Base-by-base conservation (phyloP, 139 green algal genomes). In the Closterium sp. region DNA sequence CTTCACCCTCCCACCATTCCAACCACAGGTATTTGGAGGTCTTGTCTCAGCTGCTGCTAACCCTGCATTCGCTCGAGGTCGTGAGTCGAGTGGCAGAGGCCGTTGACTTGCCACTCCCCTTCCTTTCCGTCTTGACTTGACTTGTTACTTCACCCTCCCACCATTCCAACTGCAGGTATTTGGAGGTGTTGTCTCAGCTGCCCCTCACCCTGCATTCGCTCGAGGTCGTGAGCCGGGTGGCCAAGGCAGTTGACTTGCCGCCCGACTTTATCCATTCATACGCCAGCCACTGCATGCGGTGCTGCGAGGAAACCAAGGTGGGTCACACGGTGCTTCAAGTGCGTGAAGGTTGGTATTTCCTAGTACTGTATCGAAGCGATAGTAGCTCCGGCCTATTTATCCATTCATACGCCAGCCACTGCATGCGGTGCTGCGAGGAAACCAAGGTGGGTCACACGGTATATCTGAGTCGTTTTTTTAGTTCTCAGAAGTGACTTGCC, bases 191-290 rank as follows among this genome's bases (percentile, higher is more conserved):
- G 87, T 95, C 96, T 0, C 88, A 90, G 90, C 97, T 97, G 94
- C 95, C 96, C 28, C 95, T 98, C 95, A 96, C 91, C 85, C 93
- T 98, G 85, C 97, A 98, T 94, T 95, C 90, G 85, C 97, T 98
- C 96, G 97, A 98, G 94, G 97, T 98, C 22, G 97, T 98, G 22
- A 98, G 97, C 95, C 94, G 96, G 24, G 94, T 98, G 34, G 97
- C 97, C 19, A 94, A 94, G 24, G 91, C 87, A 2, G 94, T 96
- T n/a, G 92, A 38, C 32, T 38, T 38, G 2, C 32, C 32, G 3
- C 32, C 3, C 34, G 96, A 98, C 21, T 98, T 98, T 87, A 94
- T 98, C 38, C 97, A 98, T 91, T 93, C 96, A n/a, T 98, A 98
- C 96, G 97, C 98, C 93, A 95, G 95, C 87, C 97, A 97, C 32